Percentiles rank a stretch among this genome's conserved stretches.
Evolutionary conservation across 2,329 filamentous ascomycete genomes (phyloP).

Genomic region (Botryotinia globosa): DNA sequence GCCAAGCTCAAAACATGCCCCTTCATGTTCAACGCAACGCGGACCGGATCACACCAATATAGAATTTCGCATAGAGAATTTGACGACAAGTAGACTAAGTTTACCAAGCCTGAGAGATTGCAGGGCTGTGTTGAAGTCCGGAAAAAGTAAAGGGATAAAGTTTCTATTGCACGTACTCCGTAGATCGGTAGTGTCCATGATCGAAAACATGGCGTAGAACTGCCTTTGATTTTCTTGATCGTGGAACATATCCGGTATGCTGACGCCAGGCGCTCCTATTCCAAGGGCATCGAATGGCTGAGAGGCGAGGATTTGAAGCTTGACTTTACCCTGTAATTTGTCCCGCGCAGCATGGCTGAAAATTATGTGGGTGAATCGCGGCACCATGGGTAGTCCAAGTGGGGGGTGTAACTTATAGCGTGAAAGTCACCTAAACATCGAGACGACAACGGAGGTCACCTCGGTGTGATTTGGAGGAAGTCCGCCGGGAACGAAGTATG

Average conservation of each 20-base stretch:
- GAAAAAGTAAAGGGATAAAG: not conserved
- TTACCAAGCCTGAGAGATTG: not conserved
- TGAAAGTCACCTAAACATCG: not conserved
- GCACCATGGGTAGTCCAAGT: slow-evolving; percentile 6
- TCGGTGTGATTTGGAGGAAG: slow-evolving; percentile 10
- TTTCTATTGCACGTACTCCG: not conserved
- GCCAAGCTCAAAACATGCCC: not conserved
- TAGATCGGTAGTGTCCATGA: not conserved
- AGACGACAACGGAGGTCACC: slow-evolving; percentile 9
- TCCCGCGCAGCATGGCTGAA: slow-evolving; percentile 12
- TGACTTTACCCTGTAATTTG: not conserved
- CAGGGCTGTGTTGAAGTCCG: not conserved
- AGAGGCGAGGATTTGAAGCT: slow-evolving; percentile 4
- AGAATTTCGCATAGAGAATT: not conserved
- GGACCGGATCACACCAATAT: slow-evolving; percentile 6
- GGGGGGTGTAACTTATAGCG: slow-evolving; percentile 1
- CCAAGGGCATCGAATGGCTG: slow-evolving; percentile 8
- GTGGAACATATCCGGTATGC: slow-evolving; percentile 8
- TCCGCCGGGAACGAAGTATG: not conserved
- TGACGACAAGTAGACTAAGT: not conserved
- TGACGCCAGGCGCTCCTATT: not conserved
- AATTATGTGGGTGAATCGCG: slow-evolving; percentile 13
- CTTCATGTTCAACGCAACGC: not conserved
- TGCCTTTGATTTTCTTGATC: not conserved
- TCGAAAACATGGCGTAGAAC: not conserved